Evolutionary conservation across 108 stramenopile species (phyloP), one percentile per base, ranked within the genome.

Genomic region (Pseudonitzschia multiseries): DNA sequence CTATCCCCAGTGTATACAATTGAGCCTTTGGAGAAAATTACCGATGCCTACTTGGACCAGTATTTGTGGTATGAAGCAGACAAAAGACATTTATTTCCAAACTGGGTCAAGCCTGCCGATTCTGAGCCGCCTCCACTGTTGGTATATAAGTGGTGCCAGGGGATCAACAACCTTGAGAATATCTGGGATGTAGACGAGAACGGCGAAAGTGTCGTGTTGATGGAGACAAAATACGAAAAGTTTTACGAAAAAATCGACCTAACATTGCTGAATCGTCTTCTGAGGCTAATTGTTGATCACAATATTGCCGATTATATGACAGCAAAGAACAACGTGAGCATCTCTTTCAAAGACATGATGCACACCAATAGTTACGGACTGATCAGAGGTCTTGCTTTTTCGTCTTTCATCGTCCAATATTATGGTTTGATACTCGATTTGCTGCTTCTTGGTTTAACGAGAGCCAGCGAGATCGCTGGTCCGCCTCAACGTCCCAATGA

Each of bases 221-320:
- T 99, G 74, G 93, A 99, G 82, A 86, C 96, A 61, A 87, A 96
- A 74, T 97, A 98, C 77, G 99, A 99, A 74, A 96, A 97, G 71
- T 95, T 98, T 71, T 98, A 92, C 81, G 98, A 99, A 76, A 98
- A 99, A 83, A 96, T 99, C 59, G 99, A 99, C 75, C 72, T 99
- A 48, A 98, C 97, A 9, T 78, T 99, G 41, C 70, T 99, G 75
- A 99, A 99, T 83, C 87, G 99, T 21, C 88, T 99, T 21, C 79
- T 99, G 68, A 90, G 98, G 18, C 86, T 99, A 28, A 96, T 99
- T 77, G 96, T 99, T 43, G 99, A 99, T 87, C 99, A 99, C 83
- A 99, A 98, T 83, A 98, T 99, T 72, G 98, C 98, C 20, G 98
- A 99, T 78, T 99, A 99, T 85, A 98, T 99, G 92, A 97, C 98